phyloP scores from a whole-genome alignment of 1,284 basidiomycete genomes.

The Ganoderma leucocontextum region DNA sequence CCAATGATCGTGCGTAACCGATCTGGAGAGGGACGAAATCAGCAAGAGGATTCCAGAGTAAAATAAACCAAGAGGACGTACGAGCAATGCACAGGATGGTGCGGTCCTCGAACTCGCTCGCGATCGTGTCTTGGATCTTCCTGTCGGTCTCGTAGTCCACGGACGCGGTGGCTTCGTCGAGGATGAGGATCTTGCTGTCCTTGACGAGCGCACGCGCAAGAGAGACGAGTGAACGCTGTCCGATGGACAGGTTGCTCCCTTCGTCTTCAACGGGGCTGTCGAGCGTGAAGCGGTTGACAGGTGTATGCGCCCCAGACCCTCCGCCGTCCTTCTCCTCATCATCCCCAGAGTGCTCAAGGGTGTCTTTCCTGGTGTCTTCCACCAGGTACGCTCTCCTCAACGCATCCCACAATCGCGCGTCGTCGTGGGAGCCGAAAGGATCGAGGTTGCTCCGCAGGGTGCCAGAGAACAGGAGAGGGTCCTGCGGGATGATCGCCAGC shows the following conservation, averaged over 20 bases:
- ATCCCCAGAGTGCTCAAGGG: constrained; percentile 22
- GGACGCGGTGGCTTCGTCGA: constrained; percentile 83
- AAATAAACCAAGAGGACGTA: constrained; percentile 43
- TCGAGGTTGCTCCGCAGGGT: constrained; percentile 85
- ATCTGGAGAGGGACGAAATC: constrained; percentile 48
- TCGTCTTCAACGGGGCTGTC: constrained; percentile 88
- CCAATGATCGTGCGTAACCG: constrained; percentile 79
- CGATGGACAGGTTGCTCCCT: constrained; percentile 72
- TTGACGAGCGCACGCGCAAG: constrained; percentile 86
- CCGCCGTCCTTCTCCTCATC: constrained; percentile 27
- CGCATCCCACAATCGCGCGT: constrained; percentile 84
- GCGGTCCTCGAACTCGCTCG: constrained; percentile 80
- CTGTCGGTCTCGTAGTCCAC: constrained; percentile 87
- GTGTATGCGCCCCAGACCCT: constrained; percentile 29
- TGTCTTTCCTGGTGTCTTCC: constrained; percentile 45
- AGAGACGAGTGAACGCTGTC: constrained; percentile 77
- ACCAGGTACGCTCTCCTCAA: constrained; percentile 83
- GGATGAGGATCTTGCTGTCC: constrained; percentile 77
- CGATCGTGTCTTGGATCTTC: constrained; percentile 88
- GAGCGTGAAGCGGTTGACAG: constrained; percentile 64
- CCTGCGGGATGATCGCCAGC: constrained; percentile 90
- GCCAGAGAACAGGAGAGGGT: constrained; percentile 68
- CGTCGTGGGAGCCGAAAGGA: constrained; percentile 81
- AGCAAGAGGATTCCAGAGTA: background rate
- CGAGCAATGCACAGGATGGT: constrained; percentile 86